Evolutionary conservation across 2,329 filamentous ascomycete species (phyloP), one percentile per base, ranked within the genome.

Genomic region (Chrysoporthe austroafricana): DNA sequence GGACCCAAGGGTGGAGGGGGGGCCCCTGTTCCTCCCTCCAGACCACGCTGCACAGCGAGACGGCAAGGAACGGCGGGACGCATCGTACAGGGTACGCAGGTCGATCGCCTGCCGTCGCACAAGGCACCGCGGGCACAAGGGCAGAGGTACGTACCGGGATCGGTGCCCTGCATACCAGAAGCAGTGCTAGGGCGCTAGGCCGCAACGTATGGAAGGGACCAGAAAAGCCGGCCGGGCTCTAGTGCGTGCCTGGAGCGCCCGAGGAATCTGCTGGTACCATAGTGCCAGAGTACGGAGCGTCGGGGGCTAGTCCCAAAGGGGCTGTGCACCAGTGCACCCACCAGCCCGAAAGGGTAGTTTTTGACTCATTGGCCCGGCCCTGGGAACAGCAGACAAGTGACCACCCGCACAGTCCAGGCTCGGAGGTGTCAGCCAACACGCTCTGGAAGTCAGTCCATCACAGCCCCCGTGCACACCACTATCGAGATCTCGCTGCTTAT

Each of bases 191-290:
- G 57, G n/a, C 18, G 36, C 59, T 34, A 46, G 59, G 59, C 59
- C 43, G 32, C 59, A 44, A 48, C 43, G 59, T 61, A 61, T 61
- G 42, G 59, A 61, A 61, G 43, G 21, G 59, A 61, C 59, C 59
- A 61, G 59, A 61, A 61, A 34, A 26, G 8, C 21, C 1, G 59
- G 13, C 59, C 39, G 26, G 59, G 36, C 14, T 59, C 14, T 32
- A 32, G 14, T 46, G 43, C 26, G 26, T 61, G 59, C 59, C 59
- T 61, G 43, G 59, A 48, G 26, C 8, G 11, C 11, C 21, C 43
- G 42, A 61, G 36, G 8, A n/a, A 42, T 36, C 44, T 1, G 26
- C 26, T 26, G 26, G 26, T 26, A 26, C 26, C 26, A 26, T 26
- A 26, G 26, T 26, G 2, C 26, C 26, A 26, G 26, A 26, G 26